Conservation (phyloP, 2,329 filamentous ascomycete genomes). For the Monosporascus sp. region DNA sequence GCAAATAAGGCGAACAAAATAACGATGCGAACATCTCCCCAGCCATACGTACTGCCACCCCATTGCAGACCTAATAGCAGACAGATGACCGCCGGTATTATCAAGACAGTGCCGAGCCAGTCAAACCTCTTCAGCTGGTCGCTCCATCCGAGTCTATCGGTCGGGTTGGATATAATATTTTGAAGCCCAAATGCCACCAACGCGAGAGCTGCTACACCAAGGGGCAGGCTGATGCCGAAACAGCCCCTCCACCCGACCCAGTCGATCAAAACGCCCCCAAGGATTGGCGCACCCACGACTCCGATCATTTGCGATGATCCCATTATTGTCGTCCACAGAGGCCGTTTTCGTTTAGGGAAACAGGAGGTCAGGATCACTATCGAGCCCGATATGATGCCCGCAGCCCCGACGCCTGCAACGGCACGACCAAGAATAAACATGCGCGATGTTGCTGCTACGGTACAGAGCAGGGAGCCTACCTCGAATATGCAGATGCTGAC, state of each 20-base stretch:
- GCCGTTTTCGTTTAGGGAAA: constrained; percentile 1
- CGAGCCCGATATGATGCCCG: too few relatives aligned
- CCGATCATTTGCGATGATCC: constrained; percentile 2
- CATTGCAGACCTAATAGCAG: background rate
- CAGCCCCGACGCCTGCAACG: background rate
- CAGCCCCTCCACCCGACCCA: constrained; percentile 3
- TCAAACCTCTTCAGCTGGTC: constrained; percentile 2
- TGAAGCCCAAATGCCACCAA: background rate
- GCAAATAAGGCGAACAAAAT: too few relatives aligned
- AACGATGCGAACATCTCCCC: background rate
- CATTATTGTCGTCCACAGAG: constrained; percentile 2
- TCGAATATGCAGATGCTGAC: background rate
- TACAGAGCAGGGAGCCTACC: background rate
- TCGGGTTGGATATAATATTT: background rate
- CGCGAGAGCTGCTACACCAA: constrained; percentile 1
- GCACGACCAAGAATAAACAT: background rate
- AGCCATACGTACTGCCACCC: background rate
- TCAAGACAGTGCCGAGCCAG: constrained; percentile 1
- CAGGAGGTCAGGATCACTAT: background rate
- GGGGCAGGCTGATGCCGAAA: constrained; percentile 6
- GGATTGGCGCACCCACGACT: constrained; percentile 3
- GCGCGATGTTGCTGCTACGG: background rate
- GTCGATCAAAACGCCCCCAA: constrained; percentile 4
- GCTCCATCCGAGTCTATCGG: background rate
- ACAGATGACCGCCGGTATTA: constrained; percentile 1